These are phyloP conservation scores for Erigeron philadelphicus DNA, from an alignment of 140 eudicot genomes.

Conservation along the genomic window DNA sequence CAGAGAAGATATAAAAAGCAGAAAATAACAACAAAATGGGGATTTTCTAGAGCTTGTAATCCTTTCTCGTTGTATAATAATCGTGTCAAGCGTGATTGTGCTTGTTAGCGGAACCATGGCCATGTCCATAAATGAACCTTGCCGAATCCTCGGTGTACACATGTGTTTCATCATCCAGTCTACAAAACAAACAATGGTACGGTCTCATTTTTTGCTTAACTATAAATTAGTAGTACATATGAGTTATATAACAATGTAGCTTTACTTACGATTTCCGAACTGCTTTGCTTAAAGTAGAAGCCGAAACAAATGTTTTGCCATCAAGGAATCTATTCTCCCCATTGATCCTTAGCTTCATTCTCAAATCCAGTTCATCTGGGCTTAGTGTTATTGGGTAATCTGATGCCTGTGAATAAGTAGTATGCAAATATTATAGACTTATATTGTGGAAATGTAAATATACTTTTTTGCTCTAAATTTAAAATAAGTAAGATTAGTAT, in stretches of 20 bases:
- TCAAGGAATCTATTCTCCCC: constrained; percentile 78
- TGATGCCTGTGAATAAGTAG: constrained; percentile 36
- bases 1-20: constrained; percentile 20
- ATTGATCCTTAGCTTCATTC: constrained; percentile 71
- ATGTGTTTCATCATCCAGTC: constrained; percentile 72
- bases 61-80: constrained; percentile 20
- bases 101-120: constrained; percentile 39
- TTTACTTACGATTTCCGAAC: constrained; percentile 72
- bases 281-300: constrained; percentile 82
- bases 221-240: neutral
- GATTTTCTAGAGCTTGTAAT: constrained; percentile 25
- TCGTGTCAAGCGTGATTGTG: constrained; percentile 35
- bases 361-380: constrained; percentile 70
- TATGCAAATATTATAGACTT: constrained; percentile 4
- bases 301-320: constrained; percentile 71
- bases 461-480: neutral
- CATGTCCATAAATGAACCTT: constrained; percentile 80
- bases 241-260: neutral
- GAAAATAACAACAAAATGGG: constrained; percentile 25
- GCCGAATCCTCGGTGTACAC: constrained; percentile 75
- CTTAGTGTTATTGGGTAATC: constrained; percentile 38
- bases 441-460: neutral
- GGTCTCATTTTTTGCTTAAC: neutral
- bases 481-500: too few species aligned
- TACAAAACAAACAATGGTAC: constrained; percentile 27